These are phyloP conservation scores for Aethionema arabicum DNA, from an alignment of 345 rosid species.

Conservation along the genomic window DNA sequence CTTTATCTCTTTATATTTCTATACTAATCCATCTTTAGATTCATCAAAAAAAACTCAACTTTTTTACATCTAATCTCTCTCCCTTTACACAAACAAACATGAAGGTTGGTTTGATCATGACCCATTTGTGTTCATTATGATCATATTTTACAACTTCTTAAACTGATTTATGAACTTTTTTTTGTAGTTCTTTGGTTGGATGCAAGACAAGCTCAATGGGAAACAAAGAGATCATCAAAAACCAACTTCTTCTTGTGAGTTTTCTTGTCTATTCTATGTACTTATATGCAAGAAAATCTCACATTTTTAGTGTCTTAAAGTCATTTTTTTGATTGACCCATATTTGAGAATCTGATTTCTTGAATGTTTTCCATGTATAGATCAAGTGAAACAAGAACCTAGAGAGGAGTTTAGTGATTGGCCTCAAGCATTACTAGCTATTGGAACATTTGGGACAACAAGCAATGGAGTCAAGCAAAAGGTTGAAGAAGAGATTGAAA, in stretches of 20 bases:
- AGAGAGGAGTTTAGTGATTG: conserved; percentile 90
- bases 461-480: conserved; percentile 40
- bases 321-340: conserved; percentile 8
- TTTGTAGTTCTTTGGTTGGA: conserved; percentile 74
- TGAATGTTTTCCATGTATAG: conserved; percentile 33
- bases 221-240: conserved; percentile 47
- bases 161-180: background rate
- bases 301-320: background rate
- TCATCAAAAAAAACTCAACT: conserved; percentile 8
- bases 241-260: conserved; percentile 55
- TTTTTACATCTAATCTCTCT: conserved; percentile 1
- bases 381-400: conserved; percentile 52
- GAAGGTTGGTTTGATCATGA: conserved; percentile 30
- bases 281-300: conserved; percentile 28
- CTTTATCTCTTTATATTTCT: background rate
- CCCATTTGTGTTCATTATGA: conserved; percentile 7
- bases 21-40: conserved; percentile 21
- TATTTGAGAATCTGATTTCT: conserved; percentile 10
- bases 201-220: conserved; percentile 70
- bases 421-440: conserved; percentile 81
- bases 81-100: conserved; percentile 13
- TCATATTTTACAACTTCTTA: background rate
- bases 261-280: conserved; percentile 32
- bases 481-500: conserved; percentile 36
- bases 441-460: conserved; percentile 76